A percentile compares a stretch with the other conserved stretches of the same genome.
Evolutionary conservation across 805 yeast species (phyloP).

Genomic region (Saturnispora galanensis): DNA sequence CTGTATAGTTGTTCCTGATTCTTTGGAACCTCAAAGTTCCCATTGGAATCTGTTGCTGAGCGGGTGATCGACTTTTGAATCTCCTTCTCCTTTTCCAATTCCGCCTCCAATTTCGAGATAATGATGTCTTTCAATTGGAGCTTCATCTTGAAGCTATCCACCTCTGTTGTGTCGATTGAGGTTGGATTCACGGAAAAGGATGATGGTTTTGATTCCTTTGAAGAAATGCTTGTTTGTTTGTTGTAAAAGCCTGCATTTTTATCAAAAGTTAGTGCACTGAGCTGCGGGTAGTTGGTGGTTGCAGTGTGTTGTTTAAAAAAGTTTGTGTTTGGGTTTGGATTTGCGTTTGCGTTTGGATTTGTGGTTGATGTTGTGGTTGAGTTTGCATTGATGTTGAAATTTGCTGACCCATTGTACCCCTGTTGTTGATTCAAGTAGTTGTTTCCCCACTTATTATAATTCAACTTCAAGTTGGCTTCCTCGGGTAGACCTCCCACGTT

Average conservation of each 20-base stretch:
- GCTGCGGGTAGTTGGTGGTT: not conserved
- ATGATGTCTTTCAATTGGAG: conserved; percentile 46
- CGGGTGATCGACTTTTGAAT: conserved; percentile 33
- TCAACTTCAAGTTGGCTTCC: not conserved
- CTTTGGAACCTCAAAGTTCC: conserved; percentile 24
- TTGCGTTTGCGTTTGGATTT: not conserved
- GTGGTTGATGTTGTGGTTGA: not conserved
- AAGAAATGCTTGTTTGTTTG: not conserved
- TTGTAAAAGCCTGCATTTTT: conserved; percentile 3
- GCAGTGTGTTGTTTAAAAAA: not conserved
- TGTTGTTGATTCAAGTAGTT: not conserved
- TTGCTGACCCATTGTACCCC: not conserved
- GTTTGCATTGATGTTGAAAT: not conserved
- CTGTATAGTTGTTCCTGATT: conserved; percentile 26
- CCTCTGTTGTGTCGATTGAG: conserved; percentile 12
- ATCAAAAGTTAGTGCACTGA: not conserved
- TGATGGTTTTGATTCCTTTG: conserved; percentile 5
- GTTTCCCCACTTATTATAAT: conserved; percentile 1
- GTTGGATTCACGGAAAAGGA: conserved; percentile 7
- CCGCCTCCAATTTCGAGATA: conserved; percentile 36
- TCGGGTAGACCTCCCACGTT: too few species aligned
- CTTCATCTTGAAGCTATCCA: conserved; percentile 38
- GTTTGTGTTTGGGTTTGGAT: not conserved
- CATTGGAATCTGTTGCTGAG: conserved; percentile 10
- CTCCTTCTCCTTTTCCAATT: conserved; percentile 31